Percentiles rank a stretch among this genome's conserved stretches.
These are phyloP conservation scores for Agroathelia rolfsii DNA, from an alignment of 1,284 basidiomycete genomes.

Conservation along the genomic window DNA sequence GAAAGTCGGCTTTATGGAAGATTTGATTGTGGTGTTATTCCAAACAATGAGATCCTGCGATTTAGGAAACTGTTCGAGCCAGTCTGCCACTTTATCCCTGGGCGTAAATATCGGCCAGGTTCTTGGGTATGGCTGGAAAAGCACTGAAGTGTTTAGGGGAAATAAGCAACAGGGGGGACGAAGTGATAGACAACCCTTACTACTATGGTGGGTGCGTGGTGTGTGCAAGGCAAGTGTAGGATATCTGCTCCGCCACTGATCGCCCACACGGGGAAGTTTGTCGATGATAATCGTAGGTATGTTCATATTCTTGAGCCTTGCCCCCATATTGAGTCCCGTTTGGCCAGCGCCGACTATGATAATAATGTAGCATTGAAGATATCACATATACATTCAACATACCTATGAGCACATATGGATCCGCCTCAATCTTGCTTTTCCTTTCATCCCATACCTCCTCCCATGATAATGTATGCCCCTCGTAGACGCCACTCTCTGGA, in stretches of 20 bases:
- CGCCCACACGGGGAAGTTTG: slow-evolving; percentile 34
- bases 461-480: slow-evolving; percentile 14
- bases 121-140: slow-evolving; percentile 28
- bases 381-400: slow-evolving; percentile 4
- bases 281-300: slow-evolving; percentile 41
- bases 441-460: slow-evolving; percentile 13
- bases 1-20: slow-evolving; percentile 19
- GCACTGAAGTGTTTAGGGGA: slow-evolving; percentile 19
- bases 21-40: slow-evolving; percentile 21
- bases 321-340: slow-evolving; percentile 40
- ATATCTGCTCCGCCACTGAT: slow-evolving; percentile 46
- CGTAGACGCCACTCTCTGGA: slow-evolving; percentile 11
- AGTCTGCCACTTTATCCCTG: slow-evolving; percentile 27
- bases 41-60: slow-evolving; percentile 28
- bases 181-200: slow-evolving; percentile 22
- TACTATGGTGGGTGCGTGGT: slow-evolving; percentile 22
- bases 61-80: slow-evolving; percentile 27
- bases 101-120: slow-evolving; percentile 29
- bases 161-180: slow-evolving; percentile 4
- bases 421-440: slow-evolving; percentile 12
- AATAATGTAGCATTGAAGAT: background rate
- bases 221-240: slow-evolving; percentile 40
- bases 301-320: slow-evolving; percentile 42
- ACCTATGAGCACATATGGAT: slow-evolving; percentile 22
- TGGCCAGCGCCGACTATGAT: slow-evolving; percentile 42